Percentiles rank a stretch among this genome's conserved stretches.
These are phyloP conservation scores for Quaeritorhiza haematococci DNA, from an alignment of 371 early-diverging fungal species.

Conservation along the genomic window DNA sequence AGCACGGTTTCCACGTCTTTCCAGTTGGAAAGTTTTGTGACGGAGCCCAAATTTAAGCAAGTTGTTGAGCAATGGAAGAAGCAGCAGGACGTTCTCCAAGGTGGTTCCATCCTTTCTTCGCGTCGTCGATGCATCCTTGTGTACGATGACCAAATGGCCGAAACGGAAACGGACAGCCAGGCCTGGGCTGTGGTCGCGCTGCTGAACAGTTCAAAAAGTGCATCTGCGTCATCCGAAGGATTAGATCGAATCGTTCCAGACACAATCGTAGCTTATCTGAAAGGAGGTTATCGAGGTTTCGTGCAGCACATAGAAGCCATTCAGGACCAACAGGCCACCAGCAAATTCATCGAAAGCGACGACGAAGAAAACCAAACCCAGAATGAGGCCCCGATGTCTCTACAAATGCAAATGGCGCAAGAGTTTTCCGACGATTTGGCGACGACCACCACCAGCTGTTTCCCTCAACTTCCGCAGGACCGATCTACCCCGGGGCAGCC, in stretches of 20 bases:
- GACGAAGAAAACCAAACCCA: no score
- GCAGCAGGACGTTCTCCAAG: no score
- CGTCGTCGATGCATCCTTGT: slow-evolving; percentile 25
- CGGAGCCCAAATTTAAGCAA: slow-evolving; percentile 16
- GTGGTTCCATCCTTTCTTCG: no score
- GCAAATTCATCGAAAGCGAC: no score
- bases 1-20: slow-evolving; percentile 16
- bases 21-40: slow-evolving; percentile 27
- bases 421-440: neutral
- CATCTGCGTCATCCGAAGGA: no score
- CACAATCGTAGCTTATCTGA: slow-evolving; percentile 6
- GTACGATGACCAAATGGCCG: slow-evolving; percentile 30
- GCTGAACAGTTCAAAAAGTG: no score
- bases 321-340: no score
- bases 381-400: no score
- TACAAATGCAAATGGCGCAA: neutral
- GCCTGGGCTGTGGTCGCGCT: slow-evolving; percentile 1
- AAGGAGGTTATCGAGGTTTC: slow-evolving; percentile 14
- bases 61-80: slow-evolving; percentile 16
- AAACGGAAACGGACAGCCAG: neutral
- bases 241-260: no score
- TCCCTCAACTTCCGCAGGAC: neutral
- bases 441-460: neutral
- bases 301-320: no score
- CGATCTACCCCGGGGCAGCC: neutral